These are phyloP conservation scores for Achaetomium macrosporum DNA, from an alignment of 2,329 filamentous ascomycete species.

Conservation along the genomic window DNA sequence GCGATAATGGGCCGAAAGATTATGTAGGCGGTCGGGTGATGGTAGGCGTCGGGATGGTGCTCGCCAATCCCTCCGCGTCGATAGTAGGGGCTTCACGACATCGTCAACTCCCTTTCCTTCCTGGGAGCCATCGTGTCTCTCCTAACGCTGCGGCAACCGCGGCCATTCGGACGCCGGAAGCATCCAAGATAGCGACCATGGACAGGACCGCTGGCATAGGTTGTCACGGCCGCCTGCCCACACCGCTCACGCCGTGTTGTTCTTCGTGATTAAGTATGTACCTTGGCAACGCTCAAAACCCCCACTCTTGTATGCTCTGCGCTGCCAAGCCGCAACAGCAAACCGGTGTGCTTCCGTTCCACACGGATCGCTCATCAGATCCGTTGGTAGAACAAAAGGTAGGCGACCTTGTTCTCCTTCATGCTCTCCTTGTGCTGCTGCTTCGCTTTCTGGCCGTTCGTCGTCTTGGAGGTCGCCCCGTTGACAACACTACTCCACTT, in stretches of 20 bases:
- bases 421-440: constrained; percentile 57
- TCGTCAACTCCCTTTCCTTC: too few relatives aligned
- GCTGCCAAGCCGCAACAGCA: background rate
- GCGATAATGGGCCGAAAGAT: too few relatives aligned
- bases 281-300: background rate
- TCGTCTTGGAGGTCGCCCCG: constrained; percentile 48
- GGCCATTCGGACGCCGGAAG: too few relatives aligned
- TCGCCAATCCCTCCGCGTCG: too few relatives aligned
- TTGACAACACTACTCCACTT: constrained; percentile 71
- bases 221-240: too few relatives aligned
- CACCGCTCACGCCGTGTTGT: background rate
- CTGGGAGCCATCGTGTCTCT: too few relatives aligned
- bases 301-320: background rate
- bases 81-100: too few relatives aligned
- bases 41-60: too few relatives aligned
- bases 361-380: constrained; percentile 37
- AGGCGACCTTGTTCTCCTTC: constrained; percentile 95
- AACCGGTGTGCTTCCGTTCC: background rate
- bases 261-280: background rate
- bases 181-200: too few relatives aligned
- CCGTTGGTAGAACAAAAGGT: constrained; percentile 90
- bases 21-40: too few relatives aligned
- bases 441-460: constrained; percentile 45
- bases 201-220: too few relatives aligned
- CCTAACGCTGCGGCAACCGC: too few relatives aligned